phyloP scores from a whole-genome alignment of 306 rosid species.

The Potentilla sterilis region DNA sequence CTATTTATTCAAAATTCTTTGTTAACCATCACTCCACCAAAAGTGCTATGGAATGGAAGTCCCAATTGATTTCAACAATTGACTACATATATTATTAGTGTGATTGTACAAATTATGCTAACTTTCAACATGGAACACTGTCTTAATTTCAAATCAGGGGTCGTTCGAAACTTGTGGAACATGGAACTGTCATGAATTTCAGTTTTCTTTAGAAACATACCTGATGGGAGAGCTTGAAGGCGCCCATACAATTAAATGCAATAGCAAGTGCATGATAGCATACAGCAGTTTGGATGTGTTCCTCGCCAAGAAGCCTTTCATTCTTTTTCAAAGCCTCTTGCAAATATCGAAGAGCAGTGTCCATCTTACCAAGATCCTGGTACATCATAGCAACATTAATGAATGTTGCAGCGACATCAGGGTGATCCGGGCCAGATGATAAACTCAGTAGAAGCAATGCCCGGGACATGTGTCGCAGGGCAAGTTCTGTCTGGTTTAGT shows the following conservation, averaged over 20 bases:
- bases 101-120: background rate
- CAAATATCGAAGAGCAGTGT: constrained; percentile 96
- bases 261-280: constrained; percentile 98
- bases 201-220: constrained; percentile 31
- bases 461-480: constrained; percentile 93
- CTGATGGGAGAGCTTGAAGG: constrained; percentile 97
- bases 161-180: background rate
- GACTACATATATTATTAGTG: background rate
- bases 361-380: constrained; percentile 96
- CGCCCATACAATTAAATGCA: constrained; percentile 97
- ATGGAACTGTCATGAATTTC: background rate
- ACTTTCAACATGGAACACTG: background rate
- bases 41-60: background rate
- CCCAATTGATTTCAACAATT: background rate
- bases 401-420: constrained; percentile 94
- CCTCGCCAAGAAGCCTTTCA: constrained; percentile 94
- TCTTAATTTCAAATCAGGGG: background rate
- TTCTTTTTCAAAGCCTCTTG: constrained; percentile 98
- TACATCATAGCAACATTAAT: constrained; percentile 98
- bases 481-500: constrained; percentile 94
- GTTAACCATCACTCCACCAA: background rate
- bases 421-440: constrained; percentile 98
- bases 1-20: background rate
- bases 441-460: constrained; percentile 87
- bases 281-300: constrained; percentile 98